Conservation (phyloP, 768 basidiomycete species). For the Suillus luteus region DNA sequence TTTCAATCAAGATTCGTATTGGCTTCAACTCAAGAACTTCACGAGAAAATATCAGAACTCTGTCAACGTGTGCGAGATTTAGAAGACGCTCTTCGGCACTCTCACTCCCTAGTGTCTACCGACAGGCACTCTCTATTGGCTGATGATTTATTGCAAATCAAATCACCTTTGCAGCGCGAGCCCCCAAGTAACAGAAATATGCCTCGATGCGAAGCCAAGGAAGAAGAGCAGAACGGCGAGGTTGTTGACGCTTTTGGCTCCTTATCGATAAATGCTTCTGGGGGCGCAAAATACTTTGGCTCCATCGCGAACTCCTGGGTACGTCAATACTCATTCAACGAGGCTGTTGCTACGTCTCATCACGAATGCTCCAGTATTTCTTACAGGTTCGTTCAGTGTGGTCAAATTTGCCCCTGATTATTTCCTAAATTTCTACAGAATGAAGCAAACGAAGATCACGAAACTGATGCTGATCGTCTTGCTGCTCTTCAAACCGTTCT, state of each 20-base stretch:
- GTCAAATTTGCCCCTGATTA: slow-evolving; percentile 1
- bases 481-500: slow-evolving; percentile 55
- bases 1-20: slow-evolving; percentile 63
- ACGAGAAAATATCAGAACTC: slow-evolving; percentile 79
- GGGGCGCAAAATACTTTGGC: slow-evolving; percentile 75
- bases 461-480: slow-evolving; percentile 46
- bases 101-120: slow-evolving; percentile 57
- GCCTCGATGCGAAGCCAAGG: slow-evolving; percentile 44
- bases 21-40: slow-evolving; percentile 77
- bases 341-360: slow-evolving; percentile 16
- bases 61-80: slow-evolving; percentile 74
- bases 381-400: slow-evolving; percentile 55
- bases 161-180: slow-evolving; percentile 76
- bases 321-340: slow-evolving; percentile 26
- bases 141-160: slow-evolving; percentile 74
- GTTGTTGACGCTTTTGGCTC: slow-evolving; percentile 82
- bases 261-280: slow-evolving; percentile 69
- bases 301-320: slow-evolving; percentile 80
- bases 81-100: slow-evolving; percentile 66
- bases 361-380: slow-evolving; percentile 54
- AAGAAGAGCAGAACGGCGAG: slow-evolving; percentile 66
- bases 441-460: slow-evolving; percentile 58
- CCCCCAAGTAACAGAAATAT: slow-evolving; percentile 44
- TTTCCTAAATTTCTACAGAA: slow-evolving; percentile 43
- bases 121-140: slow-evolving; percentile 68